phyloP scores from a whole-genome alignment of 139 green algal genomes.

The Mesotaenium endlicherianum region DNA sequence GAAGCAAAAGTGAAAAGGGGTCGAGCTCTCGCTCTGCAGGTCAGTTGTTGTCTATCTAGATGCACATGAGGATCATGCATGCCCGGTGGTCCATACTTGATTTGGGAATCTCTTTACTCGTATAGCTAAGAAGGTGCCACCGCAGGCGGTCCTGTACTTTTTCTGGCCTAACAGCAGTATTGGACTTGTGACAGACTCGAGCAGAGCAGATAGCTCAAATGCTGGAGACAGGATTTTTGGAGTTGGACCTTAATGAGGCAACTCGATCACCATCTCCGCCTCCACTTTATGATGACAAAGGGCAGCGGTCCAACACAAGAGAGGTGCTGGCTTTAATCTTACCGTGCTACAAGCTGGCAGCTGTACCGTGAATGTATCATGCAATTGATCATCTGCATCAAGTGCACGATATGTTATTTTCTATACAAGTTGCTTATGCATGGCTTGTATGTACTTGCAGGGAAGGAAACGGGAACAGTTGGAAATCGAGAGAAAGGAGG shows the following conservation, averaged over 20 bases:
- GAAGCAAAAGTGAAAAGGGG: background rate
- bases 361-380: constrained; percentile 10
- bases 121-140: background rate
- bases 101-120: background rate
- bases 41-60: background rate
- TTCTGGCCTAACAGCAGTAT: background rate
- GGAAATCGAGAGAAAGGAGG: constrained; percentile 40
- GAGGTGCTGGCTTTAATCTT: constrained; percentile 66
- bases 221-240: constrained; percentile 11
- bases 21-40: constrained; percentile 22
- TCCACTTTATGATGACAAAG: constrained; percentile 81
- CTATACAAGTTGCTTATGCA: background rate
- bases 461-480: constrained; percentile 44
- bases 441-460: constrained; percentile 8
- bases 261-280: constrained; percentile 79
- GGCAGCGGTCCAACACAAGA: constrained; percentile 82
- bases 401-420: background rate
- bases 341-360: background rate
- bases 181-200: constrained; percentile 5
- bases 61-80: background rate
- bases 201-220: constrained; percentile 33
- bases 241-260: constrained; percentile 28
- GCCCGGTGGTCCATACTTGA: background rate
- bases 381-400: background rate
- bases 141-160: background rate